These are phyloP conservation scores for Blastocystis sp. DNA, from an alignment of 352 stramenopile species.

Conservation along the genomic window DNA sequence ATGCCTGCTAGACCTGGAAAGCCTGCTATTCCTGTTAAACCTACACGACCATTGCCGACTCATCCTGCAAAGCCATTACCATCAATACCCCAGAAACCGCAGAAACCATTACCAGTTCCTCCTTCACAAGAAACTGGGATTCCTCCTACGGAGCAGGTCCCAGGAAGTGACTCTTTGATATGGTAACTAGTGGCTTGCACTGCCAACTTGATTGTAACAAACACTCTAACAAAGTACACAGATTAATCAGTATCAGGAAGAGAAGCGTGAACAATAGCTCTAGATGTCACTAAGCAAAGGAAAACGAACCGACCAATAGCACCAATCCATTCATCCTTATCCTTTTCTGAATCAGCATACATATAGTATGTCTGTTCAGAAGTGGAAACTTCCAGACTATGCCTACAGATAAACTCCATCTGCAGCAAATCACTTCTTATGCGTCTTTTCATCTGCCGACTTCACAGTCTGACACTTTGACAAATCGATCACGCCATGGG, in stretches of 20 bases:
- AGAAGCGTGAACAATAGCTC: slow-evolving; percentile 21
- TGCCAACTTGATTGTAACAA: not conserved
- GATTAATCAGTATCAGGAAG: slow-evolving; percentile 9
- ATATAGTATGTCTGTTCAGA: slow-evolving; percentile 81
- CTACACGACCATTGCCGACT: not conserved
- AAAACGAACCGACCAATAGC: slow-evolving; percentile 61
- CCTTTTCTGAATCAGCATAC: slow-evolving; percentile 80
- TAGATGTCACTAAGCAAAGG: not conserved
- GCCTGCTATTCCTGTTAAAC: not conserved
- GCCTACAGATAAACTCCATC: not conserved
- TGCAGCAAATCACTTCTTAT: slow-evolving; percentile 71
- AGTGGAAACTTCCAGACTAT: slow-evolving; percentile 79
- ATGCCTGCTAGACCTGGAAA: slow-evolving; percentile 2
- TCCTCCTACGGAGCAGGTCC: no score
- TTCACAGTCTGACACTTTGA: slow-evolving; percentile 81
- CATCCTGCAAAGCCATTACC: not conserved
- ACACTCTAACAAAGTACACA: not conserved
- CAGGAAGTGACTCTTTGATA: not conserved
- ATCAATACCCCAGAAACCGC: not conserved
- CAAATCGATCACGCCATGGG: slow-evolving; percentile 79
- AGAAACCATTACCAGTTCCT: not conserved
- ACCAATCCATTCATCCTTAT: slow-evolving; percentile 82
- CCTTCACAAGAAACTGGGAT: not conserved
- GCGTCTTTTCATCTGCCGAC: slow-evolving; percentile 80
- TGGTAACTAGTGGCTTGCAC: not conserved